Evolutionary conservation across 352 stramenopile genomes (phyloP).

Genomic region (Phytophthora tubulina): DNA sequence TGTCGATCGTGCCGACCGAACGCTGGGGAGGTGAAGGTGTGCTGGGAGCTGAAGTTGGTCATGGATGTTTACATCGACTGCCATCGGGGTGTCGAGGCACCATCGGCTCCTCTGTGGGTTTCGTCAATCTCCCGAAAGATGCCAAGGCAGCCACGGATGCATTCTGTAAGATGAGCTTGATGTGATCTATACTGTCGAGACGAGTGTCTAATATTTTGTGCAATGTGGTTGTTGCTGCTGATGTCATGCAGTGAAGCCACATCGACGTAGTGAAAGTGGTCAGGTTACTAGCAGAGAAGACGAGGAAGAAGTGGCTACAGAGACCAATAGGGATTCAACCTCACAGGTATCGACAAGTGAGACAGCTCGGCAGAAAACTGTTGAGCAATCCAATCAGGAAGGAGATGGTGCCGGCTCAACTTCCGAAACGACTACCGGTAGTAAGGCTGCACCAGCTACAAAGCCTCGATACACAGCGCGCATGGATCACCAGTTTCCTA

Average conservation of each 20-base stretch:
- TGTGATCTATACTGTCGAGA: conserved; percentile 13
- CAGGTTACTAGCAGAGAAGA: conserved; percentile 1
- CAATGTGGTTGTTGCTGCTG: neutral
- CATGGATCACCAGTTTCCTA: conserved; percentile 76
- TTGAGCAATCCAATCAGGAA: conserved; percentile 14
- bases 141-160: conserved; percentile 79
- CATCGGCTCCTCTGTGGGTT: conserved; percentile 78
- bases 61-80: conserved; percentile 97
- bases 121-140: conserved; percentile 78
- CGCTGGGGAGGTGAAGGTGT: conserved; percentile 93
- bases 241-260: conserved; percentile 44
- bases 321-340: neutral
- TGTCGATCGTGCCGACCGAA: conserved; percentile 85
- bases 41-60: conserved; percentile 95
- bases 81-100: conserved; percentile 70
- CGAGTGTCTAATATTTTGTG: neutral
- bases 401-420: conserved; percentile 6
- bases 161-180: conserved; percentile 60
- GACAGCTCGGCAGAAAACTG: conserved; percentile 2
- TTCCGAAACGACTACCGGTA: conserved; percentile 8
- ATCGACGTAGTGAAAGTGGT: conserved; percentile 15
- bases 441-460: neutral
- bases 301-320: conserved; percentile 5
- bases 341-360: conserved; percentile 8
- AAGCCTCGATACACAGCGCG: conserved; percentile 64